These are phyloP conservation scores for Trametopsis cervina DNA, from an alignment of 768 basidiomycete genomes.

Conservation along the genomic window DNA sequence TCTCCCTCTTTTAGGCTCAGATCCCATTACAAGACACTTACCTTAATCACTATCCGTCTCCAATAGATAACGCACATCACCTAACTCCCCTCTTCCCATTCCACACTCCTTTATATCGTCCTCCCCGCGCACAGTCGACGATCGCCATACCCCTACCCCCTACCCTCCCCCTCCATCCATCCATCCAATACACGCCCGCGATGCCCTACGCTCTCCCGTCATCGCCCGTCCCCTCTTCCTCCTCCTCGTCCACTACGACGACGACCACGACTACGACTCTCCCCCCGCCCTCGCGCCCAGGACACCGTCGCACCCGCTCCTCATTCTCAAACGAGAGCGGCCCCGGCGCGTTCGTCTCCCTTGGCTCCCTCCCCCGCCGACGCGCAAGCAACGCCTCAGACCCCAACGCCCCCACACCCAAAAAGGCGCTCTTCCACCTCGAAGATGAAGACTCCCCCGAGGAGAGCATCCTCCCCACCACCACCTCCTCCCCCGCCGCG, in stretches of 20 bases:
- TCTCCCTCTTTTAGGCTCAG: no score
- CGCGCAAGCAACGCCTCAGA: slow-evolving; percentile 7
- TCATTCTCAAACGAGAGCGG: slow-evolving; percentile 34
- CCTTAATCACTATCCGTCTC: no score
- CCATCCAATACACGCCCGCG: slow-evolving; percentile 1
- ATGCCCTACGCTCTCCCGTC: slow-evolving; percentile 24
- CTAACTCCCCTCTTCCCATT: slow-evolving; percentile 7
- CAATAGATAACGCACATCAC: no score
- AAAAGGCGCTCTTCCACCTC: slow-evolving; percentile 22
- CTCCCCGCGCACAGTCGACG: not conserved
- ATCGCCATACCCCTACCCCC: no score
- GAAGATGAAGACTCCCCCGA: slow-evolving; percentile 30
- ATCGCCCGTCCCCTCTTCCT: slow-evolving; percentile 18
- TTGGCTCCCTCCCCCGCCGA: slow-evolving; percentile 40
- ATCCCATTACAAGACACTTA: no score
- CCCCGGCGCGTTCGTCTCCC: slow-evolving; percentile 41
- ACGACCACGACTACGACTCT: slow-evolving; percentile 1
- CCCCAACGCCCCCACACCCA: slow-evolving; percentile 9
- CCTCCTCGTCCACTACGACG: slow-evolving; percentile 16
- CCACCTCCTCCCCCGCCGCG: slow-evolving; percentile 14
- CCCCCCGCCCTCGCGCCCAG: slow-evolving; percentile 6
- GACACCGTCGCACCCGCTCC: slow-evolving; percentile 26
- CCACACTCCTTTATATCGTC: slow-evolving; percentile 7
- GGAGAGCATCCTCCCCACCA: slow-evolving; percentile 17
- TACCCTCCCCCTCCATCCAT: not conserved